Conservation (phyloP, 768 basidiomycete genomes). For the Podaxis mareebaensis region DNA sequence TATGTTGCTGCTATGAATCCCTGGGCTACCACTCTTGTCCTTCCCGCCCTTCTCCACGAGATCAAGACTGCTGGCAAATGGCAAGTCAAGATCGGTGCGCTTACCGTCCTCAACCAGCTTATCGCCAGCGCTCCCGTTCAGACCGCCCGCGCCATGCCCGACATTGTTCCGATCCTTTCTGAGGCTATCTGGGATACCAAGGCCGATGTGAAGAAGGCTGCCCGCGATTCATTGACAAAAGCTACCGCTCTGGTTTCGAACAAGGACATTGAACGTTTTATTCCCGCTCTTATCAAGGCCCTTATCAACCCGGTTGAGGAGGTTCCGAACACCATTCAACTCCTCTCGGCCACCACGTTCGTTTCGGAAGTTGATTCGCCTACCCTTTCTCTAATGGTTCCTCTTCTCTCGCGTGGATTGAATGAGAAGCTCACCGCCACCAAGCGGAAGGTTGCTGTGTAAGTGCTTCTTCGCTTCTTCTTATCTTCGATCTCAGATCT, state of each 20-base stretch:
- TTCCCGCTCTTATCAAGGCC: conserved; percentile 96
- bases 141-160: conserved; percentile 87
- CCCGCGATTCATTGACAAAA: conserved; percentile 92
- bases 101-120: conserved; percentile 83
- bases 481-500: conserved; percentile 21
- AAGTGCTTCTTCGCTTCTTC: conserved; percentile 33
- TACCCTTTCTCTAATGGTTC: conserved; percentile 97
- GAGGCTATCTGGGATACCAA: conserved; percentile 99
- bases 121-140: conserved; percentile 80
- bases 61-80: conserved; percentile 97
- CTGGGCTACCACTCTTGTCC: conserved; percentile 81
- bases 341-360: conserved; percentile 98
- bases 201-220: conserved; percentile 98
- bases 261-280: conserved; percentile 97
- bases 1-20: conserved; percentile 82
- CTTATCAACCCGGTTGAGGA: conserved; percentile 99
- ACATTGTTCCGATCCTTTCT: conserved; percentile 90
- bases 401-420: conserved; percentile 91
- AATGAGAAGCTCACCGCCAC: conserved; percentile 93
- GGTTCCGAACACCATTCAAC: conserved; percentile 91
- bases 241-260: conserved; percentile 93
- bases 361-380: conserved; percentile 99
- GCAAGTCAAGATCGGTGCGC: conserved; percentile 92
- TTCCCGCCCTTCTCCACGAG: conserved; percentile 87
- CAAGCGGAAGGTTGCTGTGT: conserved; percentile 98